Evolutionary conservation across 306 rosid genomes (phyloP), one percentile per base, ranked within the genome.

Genomic region (Mimosa pudica): DNA sequence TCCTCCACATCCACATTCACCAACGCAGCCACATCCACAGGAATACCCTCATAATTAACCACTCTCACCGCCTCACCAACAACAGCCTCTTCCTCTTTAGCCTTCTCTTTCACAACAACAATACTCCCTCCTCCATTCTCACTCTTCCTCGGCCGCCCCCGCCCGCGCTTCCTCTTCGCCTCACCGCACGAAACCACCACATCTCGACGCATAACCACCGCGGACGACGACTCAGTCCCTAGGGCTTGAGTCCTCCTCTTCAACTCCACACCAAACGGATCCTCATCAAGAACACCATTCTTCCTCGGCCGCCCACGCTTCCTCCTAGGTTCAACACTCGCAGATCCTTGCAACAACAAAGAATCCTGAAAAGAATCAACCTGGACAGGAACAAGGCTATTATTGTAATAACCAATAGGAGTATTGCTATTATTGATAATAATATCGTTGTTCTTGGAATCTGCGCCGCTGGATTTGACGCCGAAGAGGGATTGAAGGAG

Each of bases 281-380:
- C 74, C 57, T 20, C 74, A n/a, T 20, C 38, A 1, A 18, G 18
- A n/a, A 70, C 74, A 2, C 74, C 55, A 36, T 76, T 71, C 90
- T 83, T 91, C 2, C 93, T 79, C 10, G 97, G 96, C 84, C 96
- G 86, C 57, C 97, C 98, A 42, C 97, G 91, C 90, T 87, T 90
- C 70, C 98, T 84, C 88, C 87, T 87, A 48, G 54, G 75, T 69
- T 66, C 16, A 5, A 30, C 20, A 0, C 68, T 54, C n/a, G 51
- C 64, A 5, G 77, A 18, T 8, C 64, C 81, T 24, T 24, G 30
- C 30, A 24, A 24, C 0, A 74, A 79, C 18, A 52, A 66, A 8
- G 81, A 74, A 20, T 74, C 81, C 32, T 72, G 82, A 67, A 82
- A 77, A 24, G 30, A 24, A 6, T 83, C 89, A 2, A 80, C 70